A percentile compares a stretch with the other conserved stretches of the same genome.
phyloP scores from a whole-genome alignment of 2,329 filamentous ascomycete genomes.

The Scedosporium aurantiacum region DNA sequence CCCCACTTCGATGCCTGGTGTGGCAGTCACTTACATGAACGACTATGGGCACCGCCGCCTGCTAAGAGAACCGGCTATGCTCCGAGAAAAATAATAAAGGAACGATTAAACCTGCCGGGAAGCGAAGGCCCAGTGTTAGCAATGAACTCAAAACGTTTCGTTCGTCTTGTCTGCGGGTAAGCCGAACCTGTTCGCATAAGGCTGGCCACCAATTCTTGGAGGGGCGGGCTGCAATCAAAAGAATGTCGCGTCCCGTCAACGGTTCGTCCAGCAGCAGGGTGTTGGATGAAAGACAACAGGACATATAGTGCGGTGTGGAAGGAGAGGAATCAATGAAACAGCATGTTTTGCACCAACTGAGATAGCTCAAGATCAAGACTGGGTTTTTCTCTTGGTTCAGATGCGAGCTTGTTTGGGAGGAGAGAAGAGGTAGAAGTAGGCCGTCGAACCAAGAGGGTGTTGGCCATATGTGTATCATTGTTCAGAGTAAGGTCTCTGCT shows the following conservation, averaged over 20 bases:
- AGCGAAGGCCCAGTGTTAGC: constrained; percentile 9
- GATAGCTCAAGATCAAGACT: neutral
- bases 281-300: constrained; percentile 1
- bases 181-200: constrained; percentile 33
- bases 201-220: constrained; percentile 10
- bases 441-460: neutral
- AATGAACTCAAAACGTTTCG: constrained; percentile 24
- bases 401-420: neutral
- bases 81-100: neutral
- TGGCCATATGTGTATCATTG: neutral
- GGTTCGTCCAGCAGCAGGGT: neutral
- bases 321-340: constrained; percentile 2
- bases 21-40: neutral
- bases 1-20: neutral
- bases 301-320: neutral
- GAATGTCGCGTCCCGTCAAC: constrained; percentile 1
- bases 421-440: neutral
- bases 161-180: constrained; percentile 27
- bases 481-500: neutral
- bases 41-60: neutral
- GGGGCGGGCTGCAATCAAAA: neutral
- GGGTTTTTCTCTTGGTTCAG: neutral
- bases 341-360: neutral
- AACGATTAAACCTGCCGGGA: constrained; percentile 5
- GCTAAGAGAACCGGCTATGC: neutral